Conservation (phyloP, 129 eudicot genomes). For the Gnaphalium uliginosum region DNA sequence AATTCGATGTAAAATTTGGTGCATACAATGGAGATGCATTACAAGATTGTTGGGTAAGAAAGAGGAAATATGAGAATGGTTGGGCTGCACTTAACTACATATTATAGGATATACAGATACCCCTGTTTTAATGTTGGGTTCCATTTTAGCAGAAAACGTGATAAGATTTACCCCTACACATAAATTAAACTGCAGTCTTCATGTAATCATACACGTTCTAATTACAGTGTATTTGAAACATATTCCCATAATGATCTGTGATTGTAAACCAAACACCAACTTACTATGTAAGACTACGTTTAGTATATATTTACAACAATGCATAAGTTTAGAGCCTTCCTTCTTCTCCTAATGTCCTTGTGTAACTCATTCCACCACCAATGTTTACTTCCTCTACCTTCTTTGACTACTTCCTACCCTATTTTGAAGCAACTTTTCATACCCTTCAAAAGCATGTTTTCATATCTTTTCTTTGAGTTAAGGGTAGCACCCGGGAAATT, state of each 20-base stretch:
- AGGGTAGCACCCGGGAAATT: too few relatives aligned
- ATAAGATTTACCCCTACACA: background rate
- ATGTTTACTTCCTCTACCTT: background rate
- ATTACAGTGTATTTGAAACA: background rate
- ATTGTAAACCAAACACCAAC: background rate
- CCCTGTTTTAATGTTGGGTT: background rate
- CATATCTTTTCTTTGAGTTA: background rate
- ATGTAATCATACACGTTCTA: background rate
- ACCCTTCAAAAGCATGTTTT: background rate
- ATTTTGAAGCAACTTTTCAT: too few relatives aligned
- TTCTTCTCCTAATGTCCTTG: background rate
- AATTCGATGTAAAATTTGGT: too few relatives aligned
- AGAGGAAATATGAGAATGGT: background rate
- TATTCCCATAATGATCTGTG: background rate
- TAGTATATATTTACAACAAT: background rate
- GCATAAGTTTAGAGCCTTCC: background rate
- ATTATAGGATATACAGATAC: background rate
- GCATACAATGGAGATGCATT: background rate
- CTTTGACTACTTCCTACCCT: background rate
- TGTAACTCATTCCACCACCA: conserved; percentile 2
- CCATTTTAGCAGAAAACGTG: background rate
- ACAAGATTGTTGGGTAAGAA: background rate
- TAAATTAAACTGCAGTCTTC: background rate
- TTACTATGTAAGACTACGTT: background rate
- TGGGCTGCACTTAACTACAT: background rate